Percentiles rank a stretch among this genome's conserved stretches.
Evolutionary conservation across 345 rosid genomes (phyloP).

Genomic region (Clausena lansium): DNA sequence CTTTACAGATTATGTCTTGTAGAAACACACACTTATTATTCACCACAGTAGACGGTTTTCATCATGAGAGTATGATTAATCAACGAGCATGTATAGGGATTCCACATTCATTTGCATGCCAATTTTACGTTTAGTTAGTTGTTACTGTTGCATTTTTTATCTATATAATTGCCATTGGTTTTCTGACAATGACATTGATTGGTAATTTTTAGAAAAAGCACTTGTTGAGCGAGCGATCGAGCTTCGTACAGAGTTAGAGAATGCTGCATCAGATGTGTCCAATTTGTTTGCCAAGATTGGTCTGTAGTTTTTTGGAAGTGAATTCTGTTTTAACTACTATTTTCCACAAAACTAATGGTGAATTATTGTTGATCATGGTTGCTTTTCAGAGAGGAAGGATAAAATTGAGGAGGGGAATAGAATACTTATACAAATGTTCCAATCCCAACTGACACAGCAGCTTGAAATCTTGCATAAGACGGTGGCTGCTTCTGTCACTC

Average conservation of each 20-base stretch:
- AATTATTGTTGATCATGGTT: constrained; percentile 14
- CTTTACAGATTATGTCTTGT: neutral
- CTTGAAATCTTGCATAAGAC: constrained; percentile 86
- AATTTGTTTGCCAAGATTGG: constrained; percentile 87
- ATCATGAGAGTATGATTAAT: neutral
- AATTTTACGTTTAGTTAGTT: neutral
- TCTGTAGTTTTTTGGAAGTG: constrained; percentile 27
- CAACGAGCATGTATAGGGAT: neutral
- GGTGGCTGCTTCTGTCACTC: constrained; percentile 81
- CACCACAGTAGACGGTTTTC: neutral
- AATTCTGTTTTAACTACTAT: constrained; percentile 6
- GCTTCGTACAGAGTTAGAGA: constrained; percentile 81
- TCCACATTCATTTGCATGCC: neutral
- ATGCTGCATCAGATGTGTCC: constrained; percentile 84
- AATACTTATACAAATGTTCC: constrained; percentile 67
- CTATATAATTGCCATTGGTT: neutral
- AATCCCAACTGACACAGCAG: constrained; percentile 79
- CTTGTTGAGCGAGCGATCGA: constrained; percentile 85
- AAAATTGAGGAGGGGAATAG: constrained; percentile 89
- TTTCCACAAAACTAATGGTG: constrained; percentile 13
- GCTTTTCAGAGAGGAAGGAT: constrained; percentile 80
- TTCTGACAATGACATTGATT: constrained; percentile 7
- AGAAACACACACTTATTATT: neutral
- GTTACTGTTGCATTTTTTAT: neutral
- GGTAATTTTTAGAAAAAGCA: constrained; percentile 57